phyloP scores from a whole-genome alignment of 2,329 filamentous ascomycete genomes.

The Monosporascus ibericus region DNA sequence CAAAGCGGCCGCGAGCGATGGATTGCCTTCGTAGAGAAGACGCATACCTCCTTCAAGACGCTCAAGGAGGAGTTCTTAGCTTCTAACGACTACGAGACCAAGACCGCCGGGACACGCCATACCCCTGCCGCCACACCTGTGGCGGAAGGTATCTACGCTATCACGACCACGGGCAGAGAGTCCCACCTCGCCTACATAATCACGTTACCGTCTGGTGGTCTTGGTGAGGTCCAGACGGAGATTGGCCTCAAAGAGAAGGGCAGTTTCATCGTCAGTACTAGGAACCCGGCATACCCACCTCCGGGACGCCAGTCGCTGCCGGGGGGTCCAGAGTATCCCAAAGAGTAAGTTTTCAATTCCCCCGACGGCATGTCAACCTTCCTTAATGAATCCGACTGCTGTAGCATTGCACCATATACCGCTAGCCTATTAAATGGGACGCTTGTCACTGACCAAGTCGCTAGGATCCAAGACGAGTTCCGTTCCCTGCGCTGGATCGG shows the following conservation, averaged over 20 bases:
- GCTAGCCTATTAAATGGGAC: background rate
- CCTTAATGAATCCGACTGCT: slow-evolving; percentile 11
- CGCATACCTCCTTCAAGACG: slow-evolving; percentile 56
- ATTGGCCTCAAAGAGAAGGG: slow-evolving; percentile 67
- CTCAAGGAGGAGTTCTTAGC: slow-evolving; percentile 69
- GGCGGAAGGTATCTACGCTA: slow-evolving; percentile 81
- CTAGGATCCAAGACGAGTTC: slow-evolving; percentile 66
- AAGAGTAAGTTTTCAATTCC: slow-evolving; percentile 46
- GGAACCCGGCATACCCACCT: slow-evolving; percentile 68
- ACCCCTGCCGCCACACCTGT: slow-evolving; percentile 65
- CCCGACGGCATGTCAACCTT: background rate
- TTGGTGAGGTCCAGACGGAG: slow-evolving; percentile 68
- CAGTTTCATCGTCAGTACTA: slow-evolving; percentile 72
- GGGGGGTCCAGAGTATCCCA: slow-evolving; percentile 61
- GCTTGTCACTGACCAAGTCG: slow-evolving; percentile 6
- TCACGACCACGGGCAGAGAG: slow-evolving; percentile 64
- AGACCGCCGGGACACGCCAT: slow-evolving; percentile 65
- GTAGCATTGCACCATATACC: background rate
- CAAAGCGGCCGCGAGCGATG: slow-evolving; percentile 62
- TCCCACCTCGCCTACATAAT: slow-evolving; percentile 76
- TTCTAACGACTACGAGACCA: slow-evolving; percentile 64
- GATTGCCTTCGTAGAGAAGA: slow-evolving; percentile 79
- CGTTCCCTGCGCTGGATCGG: slow-evolving; percentile 67
- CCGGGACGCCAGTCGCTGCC: slow-evolving; percentile 59
- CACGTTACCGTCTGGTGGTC: slow-evolving; percentile 58